Base-by-base conservation (phyloP, 768 basidiomycete genomes). In the Suillus americanus region DNA sequence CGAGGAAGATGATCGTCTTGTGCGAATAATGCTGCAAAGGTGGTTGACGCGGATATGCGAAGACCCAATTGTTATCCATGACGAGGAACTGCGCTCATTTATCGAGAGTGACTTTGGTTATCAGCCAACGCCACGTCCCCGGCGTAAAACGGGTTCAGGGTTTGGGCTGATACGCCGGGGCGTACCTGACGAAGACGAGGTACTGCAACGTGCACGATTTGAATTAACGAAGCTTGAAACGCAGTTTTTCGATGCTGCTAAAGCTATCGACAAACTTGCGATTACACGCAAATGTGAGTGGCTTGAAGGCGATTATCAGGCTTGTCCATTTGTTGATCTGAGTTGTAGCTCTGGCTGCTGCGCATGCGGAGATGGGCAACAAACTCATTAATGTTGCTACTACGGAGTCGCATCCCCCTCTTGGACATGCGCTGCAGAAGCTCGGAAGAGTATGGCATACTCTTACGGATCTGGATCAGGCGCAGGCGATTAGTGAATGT, bases 81-180 rank as follows among this genome's bases (percentile, higher is more conserved):
- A 99, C 70, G 97, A 99, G 71, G 97, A 99, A 74, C 77, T 98
- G 64, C 88, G 97, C 37, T 91, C 91, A 18, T 99, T 99, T 74
- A 86, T 99, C 65, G 97, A 99, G 78, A 95, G 90, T 69, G 97
- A 99, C 77, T 99, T 99, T 79, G 97, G 97, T 33, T 95, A 94
- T 72, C 94, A 93, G 70, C 93, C 91, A 6, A 94, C 86, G 18
- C 90, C 90, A 12, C 85, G 87, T 48, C 88, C 87, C 60, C 85
- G 87, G 65, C 86, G 86, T 70, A 95, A 91, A 77, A 79, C 86
- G 0, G 83, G 85, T 33, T 85, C 90, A 5, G 89, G 91, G 5
- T 95, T 94, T 71, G 86, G 84, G 51, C 81, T 95, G 56, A 90
- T 94, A 23, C 81, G 87, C 37, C 84, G 95, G 9, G 86, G 87